Base-by-base conservation (phyloP, 345 rosid species). In the Brassica cretica region DNA sequence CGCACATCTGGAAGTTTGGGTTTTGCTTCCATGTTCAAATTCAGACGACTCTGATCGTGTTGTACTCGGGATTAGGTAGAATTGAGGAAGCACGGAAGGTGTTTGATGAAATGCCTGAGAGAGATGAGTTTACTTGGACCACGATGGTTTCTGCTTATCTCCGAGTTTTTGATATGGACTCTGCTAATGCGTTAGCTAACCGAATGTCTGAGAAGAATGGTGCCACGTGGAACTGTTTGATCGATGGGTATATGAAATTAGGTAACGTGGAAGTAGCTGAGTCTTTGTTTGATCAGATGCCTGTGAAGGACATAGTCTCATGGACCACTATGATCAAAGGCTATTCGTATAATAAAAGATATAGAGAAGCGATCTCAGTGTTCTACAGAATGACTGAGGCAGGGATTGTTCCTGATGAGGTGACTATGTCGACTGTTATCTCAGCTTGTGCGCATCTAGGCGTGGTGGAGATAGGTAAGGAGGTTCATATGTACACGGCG, bases 371-470 rank as follows among this genome's bases (percentile, higher is more conserved):
- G 46, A 72, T 93, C 64, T 29, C 76, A 37, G 59, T 84, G 55
- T 91, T 93, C 80, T 77, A 74, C 66, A 85, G 84, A 59, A 91
- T 93, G 92, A 87, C 49, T 11, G 49, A 41, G 49, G 37, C 58
- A 12, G 78, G 87, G 70, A 75, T 85, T 30, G 67, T 68, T 59
- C 93, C 97, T 2, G 97, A 93, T 78, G 88, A 83, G 60, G 88
- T 91, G 70, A 89, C 89, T 68, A 78, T 91, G 84, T 83, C 95
- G 41, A 86, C 89, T 39, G 88, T 90, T 62, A 82, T 91, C 72
- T 93, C 98, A 2, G 91, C 93, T 64, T 93, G 97, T 41, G 95
- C 95, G 5, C 97, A 93, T 83, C 88, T 90, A 0, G 97, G 98
- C 11, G 86, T 89, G 10, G 82, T 93, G 62, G 90, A 87, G 2